Evolutionary conservation across 352 stramenopile genomes (phyloP), one percentile per base, ranked within the genome.

Genomic region (Phytophthora macrochlamydospora): DNA sequence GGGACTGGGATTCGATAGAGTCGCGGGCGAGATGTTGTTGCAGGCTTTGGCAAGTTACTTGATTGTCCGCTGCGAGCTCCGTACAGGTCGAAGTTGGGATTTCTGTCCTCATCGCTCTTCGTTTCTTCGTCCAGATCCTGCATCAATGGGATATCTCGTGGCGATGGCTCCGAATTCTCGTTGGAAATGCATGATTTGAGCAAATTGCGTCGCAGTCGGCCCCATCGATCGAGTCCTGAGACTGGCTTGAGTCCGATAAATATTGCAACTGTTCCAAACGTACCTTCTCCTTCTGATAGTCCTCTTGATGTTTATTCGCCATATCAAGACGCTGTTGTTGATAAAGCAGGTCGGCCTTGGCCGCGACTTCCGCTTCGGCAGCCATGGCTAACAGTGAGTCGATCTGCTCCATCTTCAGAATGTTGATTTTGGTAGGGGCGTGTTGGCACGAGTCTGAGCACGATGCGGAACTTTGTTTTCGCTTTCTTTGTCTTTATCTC

Each of bases 221-320:
- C 63, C 31, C 31, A 33, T 73, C 65, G 8, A 71, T 63, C 18
- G 66, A 78, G 32, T 78, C 70, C 62, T 75, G 70, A 1, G 70
- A 78, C 24, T 75, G 65, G 42, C 69, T 74, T 3, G 69, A 74
- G 29, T 56, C 69, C 6, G 65, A 77, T 30, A 70, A 40, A n/a
- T 53, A 62, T 1, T 48, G 18, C 18, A 24, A 24, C 18, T 24
- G 18, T 24, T 24, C 18, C 18, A 24, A 24, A 24, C 18, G 18
- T 24, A 24, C 18, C 18, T 0, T 24, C 18, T 24, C 56, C 49
- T 12, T 6, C 9, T 8, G 56, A 24, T 24, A 24, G 18, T 24
- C 18, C 18, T 24, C 18, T 24, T 24, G 18, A 24, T 24, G 5
- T 14, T 71, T 61, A 2, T 2, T 49, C 3, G 29, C 37, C 40